These are phyloP conservation scores for Thermochaetoides thermophila DNA, from an alignment of 495 filamentous ascomycete species.

Conservation along the genomic window DNA sequence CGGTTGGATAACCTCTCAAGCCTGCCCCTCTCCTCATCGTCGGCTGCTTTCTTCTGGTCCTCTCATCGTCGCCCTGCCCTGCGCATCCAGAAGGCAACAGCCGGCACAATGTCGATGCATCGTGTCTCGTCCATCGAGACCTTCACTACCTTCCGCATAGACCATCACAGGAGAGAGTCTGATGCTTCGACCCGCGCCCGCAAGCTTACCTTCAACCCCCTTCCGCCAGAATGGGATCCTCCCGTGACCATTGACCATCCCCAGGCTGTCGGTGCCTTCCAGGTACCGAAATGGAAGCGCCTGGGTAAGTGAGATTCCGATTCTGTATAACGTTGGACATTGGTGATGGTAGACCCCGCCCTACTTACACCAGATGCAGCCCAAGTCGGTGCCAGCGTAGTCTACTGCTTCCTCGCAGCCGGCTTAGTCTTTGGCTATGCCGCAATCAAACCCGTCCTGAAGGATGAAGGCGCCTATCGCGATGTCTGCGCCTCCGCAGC, in stretches of 20 bases:
- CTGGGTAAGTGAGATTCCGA: too few relatives aligned
- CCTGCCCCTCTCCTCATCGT: too few relatives aligned
- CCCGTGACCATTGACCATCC: constrained; percentile 17
- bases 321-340: too few relatives aligned
- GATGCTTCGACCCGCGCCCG: constrained; percentile 25
- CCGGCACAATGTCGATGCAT: constrained; percentile 41
- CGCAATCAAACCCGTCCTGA: constrained; percentile 68
- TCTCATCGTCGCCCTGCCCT: too few relatives aligned
- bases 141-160: constrained; percentile 26
- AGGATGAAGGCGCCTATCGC: constrained; percentile 58
- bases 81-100: too few relatives aligned
- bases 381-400: constrained; percentile 49
- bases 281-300: constrained; percentile 49
- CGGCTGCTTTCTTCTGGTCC: too few relatives aligned
- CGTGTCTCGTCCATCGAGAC: constrained; percentile 38
- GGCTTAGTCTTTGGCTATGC: constrained; percentile 76
- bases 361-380: constrained; percentile 28
- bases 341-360: too few relatives aligned
- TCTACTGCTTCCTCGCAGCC: constrained; percentile 72
- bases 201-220: constrained; percentile 40
- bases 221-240: constrained; percentile 35
- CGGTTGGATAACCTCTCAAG: too few relatives aligned
- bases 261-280: constrained; percentile 50
- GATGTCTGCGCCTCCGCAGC: constrained; percentile 38
- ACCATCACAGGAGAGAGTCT: constrained; percentile 25